These are phyloP conservation scores for Nematodospora valgi DNA, from an alignment of 805 yeast species.

Conservation along the genomic window DNA sequence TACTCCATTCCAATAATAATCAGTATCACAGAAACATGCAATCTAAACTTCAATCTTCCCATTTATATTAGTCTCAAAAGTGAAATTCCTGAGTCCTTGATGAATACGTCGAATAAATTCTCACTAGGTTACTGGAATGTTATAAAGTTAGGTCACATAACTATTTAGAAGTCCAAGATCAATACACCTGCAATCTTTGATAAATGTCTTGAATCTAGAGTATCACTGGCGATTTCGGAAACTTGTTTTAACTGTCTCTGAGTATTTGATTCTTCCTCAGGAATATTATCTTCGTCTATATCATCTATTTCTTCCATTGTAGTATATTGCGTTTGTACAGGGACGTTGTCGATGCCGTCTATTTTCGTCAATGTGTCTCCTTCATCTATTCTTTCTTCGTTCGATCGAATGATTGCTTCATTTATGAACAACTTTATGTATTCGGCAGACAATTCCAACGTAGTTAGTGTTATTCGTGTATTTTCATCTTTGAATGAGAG, in stretches of 20 bases:
- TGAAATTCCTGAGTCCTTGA: constrained; percentile 3
- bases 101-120: constrained; percentile 1
- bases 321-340: constrained; percentile 12
- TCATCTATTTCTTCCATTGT: constrained; percentile 15
- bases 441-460: constrained; percentile 50
- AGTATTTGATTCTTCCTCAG: constrained; percentile 18
- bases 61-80: constrained; percentile 26
- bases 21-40: not conserved
- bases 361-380: constrained; percentile 20
- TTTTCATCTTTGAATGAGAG: constrained; percentile 44
- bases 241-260: constrained; percentile 15
- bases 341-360: constrained; percentile 33
- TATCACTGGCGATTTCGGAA: constrained; percentile 19
- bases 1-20: constrained; percentile 29
- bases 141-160: constrained; percentile 9
- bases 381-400: constrained; percentile 45
- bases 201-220: constrained; percentile 52
- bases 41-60: constrained; percentile 22
- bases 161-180: constrained; percentile 48
- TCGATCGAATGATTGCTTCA: constrained; percentile 58
- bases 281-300: constrained; percentile 15
- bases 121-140: constrained; percentile 15
- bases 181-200: constrained; percentile 55
- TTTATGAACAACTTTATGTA: constrained; percentile 54
- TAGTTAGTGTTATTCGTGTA: constrained; percentile 46